These are phyloP conservation scores for Keithomyces neogunnii DNA, from an alignment of 2,329 filamentous ascomycete genomes.

Conservation along the genomic window DNA sequence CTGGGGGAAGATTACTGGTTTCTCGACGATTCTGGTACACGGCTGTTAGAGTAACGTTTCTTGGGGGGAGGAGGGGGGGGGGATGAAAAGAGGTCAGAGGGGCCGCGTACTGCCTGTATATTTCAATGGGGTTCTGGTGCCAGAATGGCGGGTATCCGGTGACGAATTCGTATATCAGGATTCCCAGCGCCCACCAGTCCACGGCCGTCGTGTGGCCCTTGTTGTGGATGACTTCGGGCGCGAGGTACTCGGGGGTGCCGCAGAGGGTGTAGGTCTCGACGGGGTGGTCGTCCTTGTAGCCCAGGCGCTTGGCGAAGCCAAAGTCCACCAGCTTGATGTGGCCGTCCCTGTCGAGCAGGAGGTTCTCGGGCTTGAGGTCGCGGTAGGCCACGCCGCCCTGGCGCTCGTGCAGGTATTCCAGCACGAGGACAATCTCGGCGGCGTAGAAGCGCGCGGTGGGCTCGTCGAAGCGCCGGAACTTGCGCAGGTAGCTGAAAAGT, in stretches of 20 bases:
- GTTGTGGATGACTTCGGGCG: conserved; percentile 77
- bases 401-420: conserved; percentile 72
- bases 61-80: not conserved
- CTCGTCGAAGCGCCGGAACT: conserved; percentile 72
- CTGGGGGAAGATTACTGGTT: conserved; percentile 65
- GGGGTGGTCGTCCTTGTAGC: conserved; percentile 39
- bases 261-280: conserved; percentile 75
- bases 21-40: conserved; percentile 62
- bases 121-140: conserved; percentile 80
- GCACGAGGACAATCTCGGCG: conserved; percentile 73
- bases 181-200: conserved; percentile 83
- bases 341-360: conserved; percentile 67
- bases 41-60: not conserved
- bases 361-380: conserved; percentile 76
- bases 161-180: conserved; percentile 76
- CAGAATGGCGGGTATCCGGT: conserved; percentile 82
- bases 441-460: conserved; percentile 72
- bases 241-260: conserved; percentile 76
- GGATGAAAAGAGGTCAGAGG: too few relatives aligned
- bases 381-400: conserved; percentile 72
- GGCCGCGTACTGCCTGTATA: conserved; percentile 62
- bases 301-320: conserved; percentile 74
- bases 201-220: conserved; percentile 70
- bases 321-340: conserved; percentile 81
- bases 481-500: conserved; percentile 74